Evolutionary conservation across 2,329 filamentous ascomycete genomes (phyloP).

Genomic region (Fusarium avenaceum): DNA sequence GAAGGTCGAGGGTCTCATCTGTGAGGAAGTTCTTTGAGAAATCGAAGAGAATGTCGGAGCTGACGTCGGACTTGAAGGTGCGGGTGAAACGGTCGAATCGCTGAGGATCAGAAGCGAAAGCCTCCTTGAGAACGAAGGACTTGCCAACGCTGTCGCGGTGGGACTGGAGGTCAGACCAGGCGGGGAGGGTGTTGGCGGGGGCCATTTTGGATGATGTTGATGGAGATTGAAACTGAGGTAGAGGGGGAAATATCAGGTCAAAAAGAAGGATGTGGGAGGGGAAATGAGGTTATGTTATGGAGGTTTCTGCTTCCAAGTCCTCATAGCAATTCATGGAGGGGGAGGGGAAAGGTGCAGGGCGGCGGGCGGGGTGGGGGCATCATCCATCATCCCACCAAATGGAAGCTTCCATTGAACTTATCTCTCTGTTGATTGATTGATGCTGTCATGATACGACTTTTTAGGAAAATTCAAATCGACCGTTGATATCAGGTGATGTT

Average conservation of each 20-base stretch:
- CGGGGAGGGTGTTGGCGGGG: slow-evolving; percentile 85
- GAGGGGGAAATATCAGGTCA: slow-evolving; percentile 2
- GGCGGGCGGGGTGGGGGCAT: slow-evolving; percentile 40
- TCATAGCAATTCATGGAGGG: slow-evolving; percentile 28
- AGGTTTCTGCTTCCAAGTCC: slow-evolving; percentile 18
- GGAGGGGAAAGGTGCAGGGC: slow-evolving; percentile 26
- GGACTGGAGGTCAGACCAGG: slow-evolving; percentile 91
- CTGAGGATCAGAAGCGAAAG: slow-evolving; percentile 87
- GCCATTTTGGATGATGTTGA: slow-evolving; percentile 66
- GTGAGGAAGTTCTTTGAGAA: slow-evolving; percentile 99
- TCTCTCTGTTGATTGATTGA: slow-evolving; percentile 13
- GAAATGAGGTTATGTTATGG: slow-evolving; percentile 32
- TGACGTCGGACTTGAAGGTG: slow-evolving; percentile 84
- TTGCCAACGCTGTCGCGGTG: slow-evolving; percentile 90
- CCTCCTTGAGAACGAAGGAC: slow-evolving; percentile 91
- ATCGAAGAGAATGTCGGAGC: slow-evolving; percentile 94
- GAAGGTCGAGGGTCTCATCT: slow-evolving; percentile 88
- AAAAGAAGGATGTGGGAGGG: slow-evolving; percentile 28
- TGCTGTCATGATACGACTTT: slow-evolving; percentile 34
- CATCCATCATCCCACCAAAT: slow-evolving; percentile 46
- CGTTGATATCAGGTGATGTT: slow-evolving; percentile 9
- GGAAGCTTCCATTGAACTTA: slow-evolving; percentile 24
- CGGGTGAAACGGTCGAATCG: slow-evolving; percentile 93
- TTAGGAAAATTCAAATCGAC: neutral
- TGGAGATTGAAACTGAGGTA: neutral